Evolutionary conservation across 1,284 basidiomycete genomes (phyloP).

Genomic region (Lentinula novae-zelandiae): DNA sequence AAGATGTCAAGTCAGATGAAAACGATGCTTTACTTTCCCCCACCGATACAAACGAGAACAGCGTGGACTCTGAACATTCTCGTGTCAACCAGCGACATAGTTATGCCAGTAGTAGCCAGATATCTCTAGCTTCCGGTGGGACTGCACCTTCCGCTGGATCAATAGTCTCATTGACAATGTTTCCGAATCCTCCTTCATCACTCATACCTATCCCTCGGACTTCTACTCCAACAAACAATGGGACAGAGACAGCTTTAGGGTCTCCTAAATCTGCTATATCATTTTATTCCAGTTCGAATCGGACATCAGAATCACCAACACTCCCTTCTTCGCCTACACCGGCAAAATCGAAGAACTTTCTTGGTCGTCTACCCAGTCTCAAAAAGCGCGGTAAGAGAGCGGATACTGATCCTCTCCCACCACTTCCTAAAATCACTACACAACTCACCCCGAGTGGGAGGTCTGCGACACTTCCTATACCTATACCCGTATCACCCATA

Average conservation of each 20-base stretch:
- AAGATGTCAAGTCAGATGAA: background rate
- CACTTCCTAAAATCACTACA: background rate
- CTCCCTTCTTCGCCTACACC: background rate
- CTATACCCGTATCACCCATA: background rate
- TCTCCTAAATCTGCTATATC: background rate
- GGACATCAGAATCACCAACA: background rate
- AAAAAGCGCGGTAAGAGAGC: background rate
- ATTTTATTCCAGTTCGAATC: background rate
- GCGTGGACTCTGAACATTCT: background rate
- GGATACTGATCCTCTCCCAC: background rate
- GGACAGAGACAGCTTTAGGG: background rate
- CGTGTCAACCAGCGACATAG: background rate
- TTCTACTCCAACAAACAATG: background rate
- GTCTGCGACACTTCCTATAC: background rate
- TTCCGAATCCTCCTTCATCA: slow-evolving; percentile 4
- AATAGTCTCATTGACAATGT: slow-evolving; percentile 5
- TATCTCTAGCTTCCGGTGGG: background rate
- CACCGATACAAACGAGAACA: background rate
- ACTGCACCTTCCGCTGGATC: slow-evolving; percentile 12
- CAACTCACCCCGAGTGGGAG: background rate
- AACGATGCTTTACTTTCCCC: background rate
- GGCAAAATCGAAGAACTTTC: background rate
- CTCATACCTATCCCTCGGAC: background rate
- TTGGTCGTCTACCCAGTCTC: slow-evolving; percentile 3
- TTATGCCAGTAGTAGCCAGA: background rate